Percentiles rank a stretch among this genome's conserved stretches.
Evolutionary conservation across 148 eudicot species (phyloP).

Genomic region (Vaccinium corymbosum): DNA sequence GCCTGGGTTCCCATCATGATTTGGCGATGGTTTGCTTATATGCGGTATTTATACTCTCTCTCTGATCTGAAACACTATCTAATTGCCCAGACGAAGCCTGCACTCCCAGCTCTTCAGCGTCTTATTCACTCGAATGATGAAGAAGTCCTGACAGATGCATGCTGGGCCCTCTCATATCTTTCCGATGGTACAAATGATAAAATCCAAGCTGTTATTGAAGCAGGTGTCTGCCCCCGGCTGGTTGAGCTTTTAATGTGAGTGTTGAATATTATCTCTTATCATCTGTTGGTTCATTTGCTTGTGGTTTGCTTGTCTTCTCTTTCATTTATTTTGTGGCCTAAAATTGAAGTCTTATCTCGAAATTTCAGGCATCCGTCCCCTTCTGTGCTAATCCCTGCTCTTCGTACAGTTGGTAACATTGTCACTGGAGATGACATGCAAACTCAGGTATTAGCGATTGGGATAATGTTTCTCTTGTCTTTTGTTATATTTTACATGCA

Average conservation of each 20-base stretch:
- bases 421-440: constrained; percentile 49
- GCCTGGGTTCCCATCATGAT: background rate
- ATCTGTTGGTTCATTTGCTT: background rate
- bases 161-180: constrained; percentile 72
- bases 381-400: constrained; percentile 48
- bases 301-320: background rate
- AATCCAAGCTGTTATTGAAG: constrained; percentile 62
- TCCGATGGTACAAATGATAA: constrained; percentile 74
- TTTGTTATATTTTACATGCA: background rate
- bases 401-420: constrained; percentile 50
- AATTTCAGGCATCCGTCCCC: constrained; percentile 40
- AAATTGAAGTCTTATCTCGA: background rate
- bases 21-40: background rate
- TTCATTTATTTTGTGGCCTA: constrained; percentile 6
- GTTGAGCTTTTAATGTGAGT: constrained; percentile 60
- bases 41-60: background rate
- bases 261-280: background rate
- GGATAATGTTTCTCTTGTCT: background rate
- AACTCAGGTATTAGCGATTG: constrained; percentile 36
- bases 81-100: constrained; percentile 49
- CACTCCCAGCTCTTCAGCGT: constrained; percentile 51
- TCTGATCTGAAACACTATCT: background rate
- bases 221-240: constrained; percentile 53
- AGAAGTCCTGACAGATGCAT: constrained; percentile 63
- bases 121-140: constrained; percentile 54